phyloP scores from a whole-genome alignment of 306 rosid genomes.

The Rubus parviflorus region DNA sequence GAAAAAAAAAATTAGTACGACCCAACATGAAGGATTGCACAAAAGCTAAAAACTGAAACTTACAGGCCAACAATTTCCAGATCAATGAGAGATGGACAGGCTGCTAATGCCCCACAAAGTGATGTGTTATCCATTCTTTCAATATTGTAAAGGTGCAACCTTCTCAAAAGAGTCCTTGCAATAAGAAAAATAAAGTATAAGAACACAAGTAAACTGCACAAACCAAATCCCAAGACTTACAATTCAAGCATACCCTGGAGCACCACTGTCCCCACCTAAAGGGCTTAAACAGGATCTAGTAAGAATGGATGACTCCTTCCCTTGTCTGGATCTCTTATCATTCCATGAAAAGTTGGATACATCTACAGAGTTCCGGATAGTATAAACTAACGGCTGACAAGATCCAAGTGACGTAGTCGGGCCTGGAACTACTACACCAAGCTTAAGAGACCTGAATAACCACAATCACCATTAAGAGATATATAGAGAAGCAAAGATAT shows the following conservation, averaged over 20 bases:
- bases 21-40: constrained; percentile 24
- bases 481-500: constrained; percentile 14
- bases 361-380: constrained; percentile 69
- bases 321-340: constrained; percentile 95
- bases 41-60: constrained; percentile 37
- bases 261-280: constrained; percentile 62
- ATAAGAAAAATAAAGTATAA: constrained; percentile 29
- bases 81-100: constrained; percentile 90
- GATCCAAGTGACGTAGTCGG: constrained; percentile 60
- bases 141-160: constrained; percentile 84
- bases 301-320: constrained; percentile 88
- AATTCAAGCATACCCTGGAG: constrained; percentile 71
- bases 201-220: not conserved
- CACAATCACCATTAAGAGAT: constrained; percentile 16
- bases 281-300: constrained; percentile 93
- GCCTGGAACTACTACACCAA: constrained; percentile 81
- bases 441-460: constrained; percentile 81
- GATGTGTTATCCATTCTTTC: constrained; percentile 89
- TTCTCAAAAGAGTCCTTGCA: constrained; percentile 72
- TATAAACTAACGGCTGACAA: constrained; percentile 69
- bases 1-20: not conserved
- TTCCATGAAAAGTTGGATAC: constrained; percentile 84
- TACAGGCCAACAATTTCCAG: constrained; percentile 98
- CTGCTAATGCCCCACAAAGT: constrained; percentile 69
- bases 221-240: constrained; percentile 23